Evolutionary conservation across 768 basidiomycete genomes (phyloP), one percentile per base, ranked within the genome.

Genomic region (Lanmaoa rubissima): DNA sequence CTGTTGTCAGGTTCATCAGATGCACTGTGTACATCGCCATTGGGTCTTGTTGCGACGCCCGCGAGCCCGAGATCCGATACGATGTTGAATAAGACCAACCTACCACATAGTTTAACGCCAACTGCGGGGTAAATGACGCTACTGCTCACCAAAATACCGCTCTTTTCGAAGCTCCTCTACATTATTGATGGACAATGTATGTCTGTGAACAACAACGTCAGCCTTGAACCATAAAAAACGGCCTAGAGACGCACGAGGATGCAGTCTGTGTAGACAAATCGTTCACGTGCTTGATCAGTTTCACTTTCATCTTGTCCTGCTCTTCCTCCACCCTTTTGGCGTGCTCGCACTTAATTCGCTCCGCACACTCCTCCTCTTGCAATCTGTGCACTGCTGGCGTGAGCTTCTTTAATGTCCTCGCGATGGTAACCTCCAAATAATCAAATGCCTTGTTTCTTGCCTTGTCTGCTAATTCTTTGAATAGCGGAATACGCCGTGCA

Each of bases 271-370:
- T 14, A 11, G 70, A 68, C 16, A 48, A 14, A 1, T 9, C 11
- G 19, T 70, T 70, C 14, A 72, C 11, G 5, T 56, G 47, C 17
- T 41, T 44, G 49, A 70, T 72, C 16, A 70, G 28, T 5, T 51
- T 8, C 14, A 46, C 17, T 36, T 65, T 68, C 17, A 67, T 11
- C 17, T 38, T 46, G 0, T 39, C 8, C 5, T 31, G 54, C 1
- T 70, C 58, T 41, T 59, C 55, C 2, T 55, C 46, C 13, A 54
- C 64, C 1, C 12, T 26, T 26, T 26, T 59, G 9, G 1, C 35
- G 14, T 44, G 11, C 8, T 61, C 57, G 14, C 14, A 34, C 17
- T 41, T 43, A 39, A 61, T 55, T 12, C 9, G 28, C 10, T 38
- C 38, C 3, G 0, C 19, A 39, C 48, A 59, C 0, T 52, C 57